Base-by-base conservation (phyloP, 495 filamentous ascomycete species). In the Neurospora sp. region DNA sequence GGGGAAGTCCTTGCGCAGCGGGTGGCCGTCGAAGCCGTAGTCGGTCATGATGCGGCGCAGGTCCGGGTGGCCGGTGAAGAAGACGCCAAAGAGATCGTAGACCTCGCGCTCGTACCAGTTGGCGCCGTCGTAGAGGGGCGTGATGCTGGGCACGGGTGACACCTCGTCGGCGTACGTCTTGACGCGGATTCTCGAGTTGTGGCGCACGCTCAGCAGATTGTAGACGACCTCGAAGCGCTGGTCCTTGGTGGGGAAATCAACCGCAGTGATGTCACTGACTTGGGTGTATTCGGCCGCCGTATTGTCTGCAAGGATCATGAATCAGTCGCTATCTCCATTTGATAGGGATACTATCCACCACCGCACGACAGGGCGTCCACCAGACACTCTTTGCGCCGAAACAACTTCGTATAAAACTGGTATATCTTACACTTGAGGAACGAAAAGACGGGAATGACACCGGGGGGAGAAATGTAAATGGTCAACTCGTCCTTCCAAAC, bases 151-250 rank as follows among this genome's bases (percentile, higher is more conserved):
- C 2, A 99, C 94, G 6, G 95, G 94, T n/a, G 90, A 90, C 14
- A 93, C 92, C 86, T 99, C 96, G 81, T 98, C 94, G 76, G 94
- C 94, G 81, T 99, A 99, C 69, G 96, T 98, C 90, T 99, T 99
- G 76, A 99, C 93, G 68, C 96, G 90, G 81, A 99, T 96, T 61
- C 96, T 91, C 20, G 93, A 91, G 82, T 99, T 99, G 85, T 97
- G 93, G 73, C 96, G 91, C 71, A 98, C 90, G 76, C 93, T 97
- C 73, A 99, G 90, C 72, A 98, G 75, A 85, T 99, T 98, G 88
- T 99, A 99, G 71, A 99, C 94, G 71, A 99, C 87, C 86, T 99
- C 96, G 82, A 99, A 99, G 73, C 96, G 93, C 80, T 97, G 89
- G 37, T 94, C 91, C 74, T 92, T 89, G 72, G 95, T 97, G 5